These are phyloP conservation scores for Xylaria nigripes DNA, from an alignment of 495 filamentous ascomycete species.

Conservation along the genomic window DNA sequence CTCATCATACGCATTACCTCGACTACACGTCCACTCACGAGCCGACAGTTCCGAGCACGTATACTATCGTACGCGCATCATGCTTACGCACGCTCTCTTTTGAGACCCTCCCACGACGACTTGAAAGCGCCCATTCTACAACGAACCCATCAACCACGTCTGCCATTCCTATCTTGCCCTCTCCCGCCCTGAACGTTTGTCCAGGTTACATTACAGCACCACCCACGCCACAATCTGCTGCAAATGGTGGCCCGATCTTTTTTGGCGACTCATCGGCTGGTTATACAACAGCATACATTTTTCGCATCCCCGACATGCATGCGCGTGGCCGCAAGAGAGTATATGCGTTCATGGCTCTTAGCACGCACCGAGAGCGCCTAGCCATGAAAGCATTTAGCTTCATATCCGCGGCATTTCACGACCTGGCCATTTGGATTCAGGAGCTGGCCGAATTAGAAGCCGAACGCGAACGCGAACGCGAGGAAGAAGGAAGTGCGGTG, in stretches of 20 bases:
- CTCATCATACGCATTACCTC: conserved; percentile 72
- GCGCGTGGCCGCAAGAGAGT: conserved; percentile 78
- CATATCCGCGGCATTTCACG: conserved; percentile 66
- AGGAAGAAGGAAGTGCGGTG: conserved; percentile 19
- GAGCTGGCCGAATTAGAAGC: conserved; percentile 49
- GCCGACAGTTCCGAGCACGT: conserved; percentile 65
- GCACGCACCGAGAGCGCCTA: conserved; percentile 58
- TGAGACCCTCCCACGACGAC: conserved; percentile 68
- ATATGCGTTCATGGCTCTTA: conserved; percentile 81
- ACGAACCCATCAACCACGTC: conserved; percentile 14
- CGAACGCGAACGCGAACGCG: conserved; percentile 51
- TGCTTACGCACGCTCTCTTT: conserved; percentile 80
- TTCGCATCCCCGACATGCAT: conserved; percentile 79
- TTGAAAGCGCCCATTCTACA: conserved; percentile 23
- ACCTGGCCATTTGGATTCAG: conserved; percentile 67
- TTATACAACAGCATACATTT: conserved; percentile 89
- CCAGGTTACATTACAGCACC: conserved; percentile 27
- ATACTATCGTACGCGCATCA: conserved; percentile 74
- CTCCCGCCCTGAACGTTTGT: conserved; percentile 25
- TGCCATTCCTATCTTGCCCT: conserved; percentile 16
- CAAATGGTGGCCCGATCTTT: conserved; percentile 64
- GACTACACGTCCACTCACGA: conserved; percentile 83
- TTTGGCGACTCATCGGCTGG: conserved; percentile 77
- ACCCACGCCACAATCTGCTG: conserved; percentile 28
- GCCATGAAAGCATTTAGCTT: conserved; percentile 69